Base-by-base conservation (phyloP, 345 rosid genomes). In the Acer yangbiense region DNA sequence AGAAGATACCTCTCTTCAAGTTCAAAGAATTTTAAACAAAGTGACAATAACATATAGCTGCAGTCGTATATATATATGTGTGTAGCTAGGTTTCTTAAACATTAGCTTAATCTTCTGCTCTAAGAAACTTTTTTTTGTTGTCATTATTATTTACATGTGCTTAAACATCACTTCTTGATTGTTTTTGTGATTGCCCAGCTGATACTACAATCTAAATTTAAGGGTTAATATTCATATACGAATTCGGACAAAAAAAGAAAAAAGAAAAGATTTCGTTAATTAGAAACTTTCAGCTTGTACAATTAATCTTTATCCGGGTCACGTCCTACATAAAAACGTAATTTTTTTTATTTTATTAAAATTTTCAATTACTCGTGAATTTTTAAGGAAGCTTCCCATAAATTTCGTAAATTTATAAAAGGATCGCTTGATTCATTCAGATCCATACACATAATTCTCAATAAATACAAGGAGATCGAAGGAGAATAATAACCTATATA, bases 21-120 rank as follows among this genome's bases (percentile, higher is more conserved):
- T 43, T 61, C 10, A 25, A 55, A 65, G 18, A 68, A 27, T 68
- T 64, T 35, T 68, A 66, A 35, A 43, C 39, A 23, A 68, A 68
- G 14, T 57, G 74, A 78, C 64, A 69, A 16, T 74, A 69, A 27
- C 27, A 79, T 68, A 57, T 57, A 17, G n/a, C 7, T 4, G 39
- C 39, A 57, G 23, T 17, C 23, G n/a, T 72, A 65, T 6, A 4
- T 60, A 14, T 57, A 57, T n/a, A n/a, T n/a, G n/a, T 76, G 54
- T 27, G 74, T 74, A 25, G 25, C 25, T 25, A 77, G 83, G 78
- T 87, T 85, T 86, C 87, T 83, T 83, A 77, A 75, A 77, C 68
- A 63, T 57, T 79, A 66, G 46, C 58, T 68, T 72, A 79, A 81
- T 73, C 87, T 79, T 86, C 23, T 77, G 86, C 84, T 81, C 65